Evolutionary conservation across 2,329 filamentous ascomycete species (phyloP), one percentile per base, ranked within the genome.

Genomic region (Nannizziopsis barbatae): DNA sequence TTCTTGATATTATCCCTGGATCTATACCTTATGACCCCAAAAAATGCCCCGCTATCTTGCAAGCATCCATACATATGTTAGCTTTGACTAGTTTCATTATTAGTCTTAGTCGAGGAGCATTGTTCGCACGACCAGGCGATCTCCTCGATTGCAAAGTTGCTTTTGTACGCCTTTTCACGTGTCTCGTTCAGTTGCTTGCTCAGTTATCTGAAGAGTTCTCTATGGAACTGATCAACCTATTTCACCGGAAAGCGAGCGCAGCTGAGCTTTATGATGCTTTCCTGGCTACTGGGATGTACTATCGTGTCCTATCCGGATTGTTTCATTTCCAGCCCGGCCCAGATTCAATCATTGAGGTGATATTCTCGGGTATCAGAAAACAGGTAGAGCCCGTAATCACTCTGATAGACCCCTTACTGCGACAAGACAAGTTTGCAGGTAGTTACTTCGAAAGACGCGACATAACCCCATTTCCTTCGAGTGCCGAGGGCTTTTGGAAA

Each of bases 211-310:
- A 49, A n/a, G 18, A 39, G 9, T 51, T 53, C 17, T 27, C 49
- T 10, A 1, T 31, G 35, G 41, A 40, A 8, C 33, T 50, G 17
- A 20, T 45, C 8, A 32, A 33, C 5, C 30, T 44, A 2, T 20
- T 50, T 6, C 46, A 39, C 33, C 6, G 42, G 45, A 51, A 53
- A 50, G 56, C 49, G 53, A 43, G 49, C 47, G 49, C 51, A 50
- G 50, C 50, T 49, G 31, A 52, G 44, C 50, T 30, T 48, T 56
- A 54, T 56, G 55, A 55, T 58, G 11, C 50, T 15, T 27, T 51
- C 55, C 56, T 35, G 9, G 46, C 46, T 15, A 49, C 46, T 33
- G 46, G 46, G 1, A 33, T 49, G 15, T 49, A 49, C 32, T 49
- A 49, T 38, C 46, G 39, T 5, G 46, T 49, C 14, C 31, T 49